Percentiles rank a stretch among this genome's conserved stretches.
phyloP scores from a whole-genome alignment of 2,329 filamentous ascomycete species.

The Emergomyces orientalis region DNA sequence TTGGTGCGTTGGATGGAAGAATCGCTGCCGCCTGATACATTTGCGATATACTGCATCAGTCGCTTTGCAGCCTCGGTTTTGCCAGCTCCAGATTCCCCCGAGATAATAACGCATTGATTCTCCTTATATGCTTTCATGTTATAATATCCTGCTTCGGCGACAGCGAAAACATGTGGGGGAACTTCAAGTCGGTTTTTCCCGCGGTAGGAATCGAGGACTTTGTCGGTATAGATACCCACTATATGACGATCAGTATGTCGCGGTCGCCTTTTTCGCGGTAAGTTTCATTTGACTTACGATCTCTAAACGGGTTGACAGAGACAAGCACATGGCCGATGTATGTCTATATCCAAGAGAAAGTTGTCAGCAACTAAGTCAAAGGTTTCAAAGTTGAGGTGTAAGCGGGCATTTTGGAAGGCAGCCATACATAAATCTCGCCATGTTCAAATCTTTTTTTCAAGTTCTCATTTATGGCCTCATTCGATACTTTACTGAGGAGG shows the following conservation, averaged over 20 bases:
- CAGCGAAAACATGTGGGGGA: constrained; percentile 92
- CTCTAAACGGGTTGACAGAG: constrained; percentile 95
- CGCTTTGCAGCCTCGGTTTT: constrained; percentile 98
- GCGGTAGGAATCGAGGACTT: constrained; percentile 85
- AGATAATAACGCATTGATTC: constrained; percentile 99
- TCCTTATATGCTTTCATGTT: constrained; percentile 99
- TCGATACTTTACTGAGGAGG: constrained; percentile 94
- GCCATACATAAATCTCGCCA: constrained; percentile 79
- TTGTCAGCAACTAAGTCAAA: neutral
- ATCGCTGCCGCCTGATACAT: constrained; percentile 75
- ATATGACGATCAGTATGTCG: constrained; percentile 29
- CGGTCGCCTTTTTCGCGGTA: neutral
- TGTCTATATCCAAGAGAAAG: constrained; percentile 45
- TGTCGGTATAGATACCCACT: constrained; percentile 95
- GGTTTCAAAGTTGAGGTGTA: neutral
- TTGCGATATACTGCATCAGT: constrained; percentile 99
- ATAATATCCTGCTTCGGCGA: constrained; percentile 93
- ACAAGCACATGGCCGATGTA: constrained; percentile 99
- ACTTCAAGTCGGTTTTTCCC: constrained; percentile 93
- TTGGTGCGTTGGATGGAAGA: constrained; percentile 93
- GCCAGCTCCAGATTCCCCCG: constrained; percentile 92
- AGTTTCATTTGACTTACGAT: constrained; percentile 46
- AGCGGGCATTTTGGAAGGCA: neutral
- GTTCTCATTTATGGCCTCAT: constrained; percentile 99
- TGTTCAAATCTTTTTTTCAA: constrained; percentile 96